Percentiles rank a stretch among this genome's conserved stretches.
phyloP scores from a whole-genome alignment of 2,329 filamentous ascomycete genomes.

The Lachnellula suecica region DNA sequence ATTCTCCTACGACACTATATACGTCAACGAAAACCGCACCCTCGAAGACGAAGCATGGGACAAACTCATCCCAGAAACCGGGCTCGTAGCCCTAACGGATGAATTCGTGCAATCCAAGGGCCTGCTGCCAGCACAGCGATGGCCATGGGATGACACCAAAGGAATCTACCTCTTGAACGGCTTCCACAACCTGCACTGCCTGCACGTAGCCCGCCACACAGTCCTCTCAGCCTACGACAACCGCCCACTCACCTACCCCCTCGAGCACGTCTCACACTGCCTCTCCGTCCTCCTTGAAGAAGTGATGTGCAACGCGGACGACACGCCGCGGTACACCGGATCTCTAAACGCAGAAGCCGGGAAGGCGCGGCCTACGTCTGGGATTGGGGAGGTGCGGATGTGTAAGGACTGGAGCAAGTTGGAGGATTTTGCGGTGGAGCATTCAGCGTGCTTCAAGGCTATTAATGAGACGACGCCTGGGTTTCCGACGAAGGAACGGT shows the following conservation, averaged over 20 bases:
- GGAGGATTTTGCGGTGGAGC: neutral
- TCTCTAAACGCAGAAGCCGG: neutral
- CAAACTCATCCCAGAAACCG: too few relatives aligned
- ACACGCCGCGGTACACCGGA: neutral
- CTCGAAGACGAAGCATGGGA: too few relatives aligned
- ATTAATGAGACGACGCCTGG: too few relatives aligned
- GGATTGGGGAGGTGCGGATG: neutral
- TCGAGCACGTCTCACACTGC: neutral
- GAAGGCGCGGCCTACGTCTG: neutral
- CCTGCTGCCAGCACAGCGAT: neutral
- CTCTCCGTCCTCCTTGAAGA: neutral
- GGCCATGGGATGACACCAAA: neutral
- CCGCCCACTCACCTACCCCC: neutral
- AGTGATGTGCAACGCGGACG: neutral
- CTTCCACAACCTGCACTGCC: neutral
- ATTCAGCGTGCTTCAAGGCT: neutral
- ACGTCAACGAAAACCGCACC: too few relatives aligned
- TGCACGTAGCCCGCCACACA: neutral
- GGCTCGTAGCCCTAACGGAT: neutral
- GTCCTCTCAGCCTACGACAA: neutral
- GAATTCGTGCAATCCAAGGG: neutral
- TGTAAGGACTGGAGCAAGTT: neutral
- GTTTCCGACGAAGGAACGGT: too few relatives aligned
- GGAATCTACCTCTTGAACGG: neutral
- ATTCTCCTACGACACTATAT: too few relatives aligned